These are phyloP conservation scores for Ammopiptanthus mongolicus DNA, from an alignment of 306 rosid genomes.

Conservation along the genomic window DNA sequence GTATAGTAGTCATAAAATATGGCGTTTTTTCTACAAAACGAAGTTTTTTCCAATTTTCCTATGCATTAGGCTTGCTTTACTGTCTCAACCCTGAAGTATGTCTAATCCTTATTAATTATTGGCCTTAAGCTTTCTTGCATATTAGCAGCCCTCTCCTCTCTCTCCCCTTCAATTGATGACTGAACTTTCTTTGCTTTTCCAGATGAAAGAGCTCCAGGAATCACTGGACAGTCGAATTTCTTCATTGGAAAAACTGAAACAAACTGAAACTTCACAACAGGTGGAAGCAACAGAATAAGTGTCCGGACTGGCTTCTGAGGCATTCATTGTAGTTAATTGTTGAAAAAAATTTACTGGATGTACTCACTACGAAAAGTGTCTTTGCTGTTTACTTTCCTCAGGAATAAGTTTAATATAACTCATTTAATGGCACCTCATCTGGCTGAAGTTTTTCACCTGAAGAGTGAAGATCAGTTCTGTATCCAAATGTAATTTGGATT, in stretches of 20 bases:
- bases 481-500: slow-evolving; percentile 10
- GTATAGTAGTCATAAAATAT: not conserved
- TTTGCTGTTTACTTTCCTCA: not conserved
- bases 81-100: not conserved
- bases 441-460: not conserved
- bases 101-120: not conserved
- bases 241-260: slow-evolving; percentile 68
- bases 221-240: slow-evolving; percentile 71
- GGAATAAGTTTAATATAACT: slow-evolving; percentile 31
- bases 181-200: slow-evolving; percentile 23
- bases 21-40: not conserved
- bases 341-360: slow-evolving; percentile 5
- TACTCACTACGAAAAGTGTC: slow-evolving; percentile 19
- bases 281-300: slow-evolving; percentile 52
- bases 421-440: slow-evolving; percentile 15
- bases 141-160: not conserved
- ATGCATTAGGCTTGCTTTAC: not conserved
- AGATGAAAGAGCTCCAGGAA: slow-evolving; percentile 66
- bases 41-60: not conserved
- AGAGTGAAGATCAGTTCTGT: slow-evolving; percentile 11
- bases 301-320: not conserved
- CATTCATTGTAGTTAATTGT: slow-evolving; percentile 14
- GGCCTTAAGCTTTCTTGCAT: not conserved
- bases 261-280: slow-evolving; percentile 46
- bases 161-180: slow-evolving; percentile 7